Percentiles rank a stretch among this genome's conserved stretches.
Evolutionary conservation across 2,329 filamentous ascomycete genomes (phyloP).

Genomic region (Phaeosphaeriaceae sp.): DNA sequence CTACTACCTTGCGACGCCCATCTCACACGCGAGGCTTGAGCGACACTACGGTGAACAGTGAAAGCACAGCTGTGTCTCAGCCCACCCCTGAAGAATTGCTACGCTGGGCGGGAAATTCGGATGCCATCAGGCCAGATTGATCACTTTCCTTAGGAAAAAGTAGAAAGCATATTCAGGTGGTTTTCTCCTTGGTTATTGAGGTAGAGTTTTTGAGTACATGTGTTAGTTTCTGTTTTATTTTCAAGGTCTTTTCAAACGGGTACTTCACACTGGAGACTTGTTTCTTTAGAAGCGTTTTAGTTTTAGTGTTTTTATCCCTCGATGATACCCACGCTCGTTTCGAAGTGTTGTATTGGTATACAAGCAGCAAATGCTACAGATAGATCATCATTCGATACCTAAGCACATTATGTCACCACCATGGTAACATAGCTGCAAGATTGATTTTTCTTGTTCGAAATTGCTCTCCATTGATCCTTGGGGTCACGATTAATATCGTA

Average conservation of each 20-base stretch:
- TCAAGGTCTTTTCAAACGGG: too few species aligned
- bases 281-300: too few species aligned
- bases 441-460: too few species aligned
- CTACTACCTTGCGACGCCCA: constrained; percentile 28
- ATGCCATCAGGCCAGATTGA: constrained; percentile 10
- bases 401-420: too few species aligned
- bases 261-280: too few species aligned
- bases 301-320: too few species aligned
- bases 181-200: background rate
- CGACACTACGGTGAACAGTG: constrained; percentile 40
- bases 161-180: background rate
- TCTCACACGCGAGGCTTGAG: constrained; percentile 41
- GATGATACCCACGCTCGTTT: background rate
- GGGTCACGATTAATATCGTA: too few species aligned
- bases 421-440: too few species aligned
- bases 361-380: background rate
- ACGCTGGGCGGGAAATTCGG: constrained; percentile 26
- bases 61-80: constrained; percentile 44
- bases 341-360: background rate
- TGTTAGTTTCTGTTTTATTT: too few species aligned
- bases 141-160: constrained; percentile 17
- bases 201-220: too few species aligned
- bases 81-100: constrained; percentile 43
- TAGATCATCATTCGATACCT: too few species aligned
- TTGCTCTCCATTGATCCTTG: too few species aligned